Evolutionary conservation across 345 rosid genomes (phyloP), one percentile per base, ranked within the genome.

Genomic region (Mercurialis annua): DNA sequence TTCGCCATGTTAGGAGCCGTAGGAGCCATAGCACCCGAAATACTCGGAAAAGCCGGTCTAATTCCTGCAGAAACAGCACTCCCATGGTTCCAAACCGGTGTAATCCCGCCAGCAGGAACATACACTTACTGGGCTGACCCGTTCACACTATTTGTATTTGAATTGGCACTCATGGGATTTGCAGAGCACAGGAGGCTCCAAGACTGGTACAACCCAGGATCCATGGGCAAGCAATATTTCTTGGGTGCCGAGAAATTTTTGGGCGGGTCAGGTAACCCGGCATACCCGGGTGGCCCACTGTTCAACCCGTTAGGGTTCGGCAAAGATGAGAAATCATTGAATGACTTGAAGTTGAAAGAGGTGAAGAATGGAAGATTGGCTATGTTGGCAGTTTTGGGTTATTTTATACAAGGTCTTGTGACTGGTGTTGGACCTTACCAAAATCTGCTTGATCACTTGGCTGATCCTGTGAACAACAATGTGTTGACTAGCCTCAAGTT

Each of bases 161-260:
- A 94, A 69, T 76, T 94, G 99, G 99, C 96, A 11, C 79, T 91
- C 26, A 83, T 94, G 96, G 99, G 99, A 6, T 94, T 94, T 23
- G 97, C 99, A 0, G 99, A 94, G 82, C 99, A 94, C 92, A 53
- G 96, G 65, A 87, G 99, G 68, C 78, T 89, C 74, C 99, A 90
- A 30, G 99, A 94, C 89, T 94, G 92, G 95, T 48, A 50, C 60
- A 94, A 87, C 0, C 99, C 92, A 0, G 99, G 99, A 3, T 90
- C 92, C 49, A 84, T 94, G 99, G 85, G 92, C 0, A 91, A 78
- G 78, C 99, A 94, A 26, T 94, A 94, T 77, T 94, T 94, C 86
- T 74, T 91, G 62, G 97, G 99, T 0, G 50, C 91, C 0, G 97
- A 94, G 83, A 94, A 94, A 68, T 84, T 65, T 33, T 80, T 94